Conservation (phyloP, 176 grass and related monocot species). For the Eleusine indica region DNA sequence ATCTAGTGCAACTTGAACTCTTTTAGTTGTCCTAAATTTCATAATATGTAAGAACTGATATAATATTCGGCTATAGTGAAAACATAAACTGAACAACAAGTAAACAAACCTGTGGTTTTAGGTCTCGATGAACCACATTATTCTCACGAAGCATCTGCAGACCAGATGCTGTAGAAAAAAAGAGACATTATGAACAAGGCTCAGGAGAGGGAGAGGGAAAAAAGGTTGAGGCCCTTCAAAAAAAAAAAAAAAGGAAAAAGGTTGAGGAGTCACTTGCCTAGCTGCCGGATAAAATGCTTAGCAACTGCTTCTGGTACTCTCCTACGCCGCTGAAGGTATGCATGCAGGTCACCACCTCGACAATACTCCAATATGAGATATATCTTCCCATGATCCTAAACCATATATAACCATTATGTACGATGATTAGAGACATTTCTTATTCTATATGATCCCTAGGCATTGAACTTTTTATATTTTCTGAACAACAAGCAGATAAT, state of each 20-base stretch:
- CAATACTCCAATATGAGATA: slow-evolving; percentile 96
- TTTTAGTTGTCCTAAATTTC: not conserved
- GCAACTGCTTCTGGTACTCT: slow-evolving; percentile 80
- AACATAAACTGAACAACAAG: slow-evolving; percentile 18
- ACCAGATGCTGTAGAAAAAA: slow-evolving; percentile 73
- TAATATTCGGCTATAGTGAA: slow-evolving; percentile 3
- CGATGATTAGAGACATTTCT: not conserved
- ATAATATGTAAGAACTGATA: not conserved
- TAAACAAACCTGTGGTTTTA: slow-evolving; percentile 89
- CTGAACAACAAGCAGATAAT: not conserved
- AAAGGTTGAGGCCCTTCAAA: not conserved
- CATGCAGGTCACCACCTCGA: slow-evolving; percentile 74
- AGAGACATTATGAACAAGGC: slow-evolving; percentile 12
- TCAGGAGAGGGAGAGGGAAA: not conserved
- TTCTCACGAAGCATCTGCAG: slow-evolving; percentile 81
- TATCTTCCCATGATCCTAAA: slow-evolving; percentile 71
- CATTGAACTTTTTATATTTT: not conserved
- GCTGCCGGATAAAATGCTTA: slow-evolving; percentile 83
- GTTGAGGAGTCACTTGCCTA: slow-evolving; percentile 55
- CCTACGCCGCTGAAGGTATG: slow-evolving; percentile 62
- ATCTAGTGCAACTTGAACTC: not conserved
- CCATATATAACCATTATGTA: not conserved
- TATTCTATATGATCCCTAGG: not conserved
- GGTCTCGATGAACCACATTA: slow-evolving; percentile 93
- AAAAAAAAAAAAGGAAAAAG: no score